Percentiles rank a stretch among this genome's conserved stretches.
Evolutionary conservation across 805 yeast genomes (phyloP).

Genomic region (Saccharomyces cerevisiae): DNA sequence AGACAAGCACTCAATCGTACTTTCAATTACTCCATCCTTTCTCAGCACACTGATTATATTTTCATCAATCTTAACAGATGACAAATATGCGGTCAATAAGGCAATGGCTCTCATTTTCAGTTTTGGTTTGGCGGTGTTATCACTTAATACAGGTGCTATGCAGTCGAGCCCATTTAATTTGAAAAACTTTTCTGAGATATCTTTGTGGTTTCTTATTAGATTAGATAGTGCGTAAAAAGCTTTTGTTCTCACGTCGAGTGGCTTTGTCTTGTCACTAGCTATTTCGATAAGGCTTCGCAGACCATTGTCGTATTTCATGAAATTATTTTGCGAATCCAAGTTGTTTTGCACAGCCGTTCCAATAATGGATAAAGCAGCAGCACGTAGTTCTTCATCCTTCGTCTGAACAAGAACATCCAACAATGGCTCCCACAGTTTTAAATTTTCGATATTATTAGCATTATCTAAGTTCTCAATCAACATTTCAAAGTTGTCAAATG

Average conservation of each 20-base stretch:
- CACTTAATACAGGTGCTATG: constrained; percentile 30
- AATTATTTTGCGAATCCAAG: constrained; percentile 61
- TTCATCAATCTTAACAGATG: constrained; percentile 41
- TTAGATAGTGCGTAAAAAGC: constrained; percentile 73
- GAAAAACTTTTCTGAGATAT: constrained; percentile 49
- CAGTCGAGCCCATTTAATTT: constrained; percentile 55
- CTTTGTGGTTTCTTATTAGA: constrained; percentile 57
- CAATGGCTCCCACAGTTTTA: constrained; percentile 72
- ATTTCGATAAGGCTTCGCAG: constrained; percentile 39
- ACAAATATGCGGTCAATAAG: constrained; percentile 48
- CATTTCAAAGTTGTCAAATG: constrained; percentile 90
- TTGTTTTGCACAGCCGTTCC: constrained; percentile 95
- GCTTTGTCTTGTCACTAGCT: constrained; percentile 26
- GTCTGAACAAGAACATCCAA: constrained; percentile 43
- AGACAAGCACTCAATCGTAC: constrained; percentile 22
- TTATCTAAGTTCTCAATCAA: constrained; percentile 87
- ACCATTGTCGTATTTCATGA: constrained; percentile 44
- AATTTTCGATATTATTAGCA: constrained; percentile 81
- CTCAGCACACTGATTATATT: constrained; percentile 33
- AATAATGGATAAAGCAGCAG: constrained; percentile 60
- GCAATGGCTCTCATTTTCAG: constrained; percentile 48
- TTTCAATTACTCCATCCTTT: constrained; percentile 20
- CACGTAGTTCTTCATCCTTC: constrained; percentile 39
- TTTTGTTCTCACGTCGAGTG: constrained; percentile 42
- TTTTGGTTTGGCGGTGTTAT: constrained; percentile 29